Percentiles rank a stretch among this genome's conserved stretches.
These are phyloP conservation scores for Coniochaeta sp. DNA, from an alignment of 2,329 filamentous ascomycete genomes.

Conservation along the genomic window DNA sequence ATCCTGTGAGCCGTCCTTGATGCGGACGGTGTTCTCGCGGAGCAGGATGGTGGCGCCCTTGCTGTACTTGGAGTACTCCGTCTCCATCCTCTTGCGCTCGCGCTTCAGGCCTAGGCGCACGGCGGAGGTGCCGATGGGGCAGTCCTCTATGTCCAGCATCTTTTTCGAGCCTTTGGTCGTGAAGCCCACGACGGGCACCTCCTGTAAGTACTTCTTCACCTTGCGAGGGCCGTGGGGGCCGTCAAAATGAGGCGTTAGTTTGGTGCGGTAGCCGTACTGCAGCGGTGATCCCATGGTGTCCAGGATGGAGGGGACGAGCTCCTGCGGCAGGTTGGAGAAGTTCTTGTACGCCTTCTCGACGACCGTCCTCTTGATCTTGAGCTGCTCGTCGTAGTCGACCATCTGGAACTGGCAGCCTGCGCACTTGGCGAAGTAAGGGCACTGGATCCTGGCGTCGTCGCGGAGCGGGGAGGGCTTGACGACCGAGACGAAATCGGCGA, in stretches of 20 bases:
- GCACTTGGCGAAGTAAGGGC: slow-evolving; percentile 81
- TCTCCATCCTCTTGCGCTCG: slow-evolving; percentile 69
- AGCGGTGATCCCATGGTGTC: slow-evolving; percentile 88
- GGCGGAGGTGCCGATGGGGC: slow-evolving; percentile 85
- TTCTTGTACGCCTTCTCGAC: slow-evolving; percentile 88
- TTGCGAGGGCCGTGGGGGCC: slow-evolving; percentile 53
- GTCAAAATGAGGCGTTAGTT: slow-evolving; percentile 94
- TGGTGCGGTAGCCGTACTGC: slow-evolving; percentile 91
- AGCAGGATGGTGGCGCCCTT: slow-evolving; percentile 83
- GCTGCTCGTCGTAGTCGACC: slow-evolving; percentile 81
- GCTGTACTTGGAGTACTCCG: slow-evolving; percentile 64
- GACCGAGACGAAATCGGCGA: slow-evolving; percentile 78
- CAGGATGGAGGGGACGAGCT: slow-evolving; percentile 65
- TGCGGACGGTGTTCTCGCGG: slow-evolving; percentile 73
- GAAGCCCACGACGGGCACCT: slow-evolving; percentile 79
- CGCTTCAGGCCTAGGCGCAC: slow-evolving; percentile 71
- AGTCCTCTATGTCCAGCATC: slow-evolving; percentile 94
- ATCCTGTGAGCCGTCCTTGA: too few species aligned
- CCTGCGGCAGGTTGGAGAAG: slow-evolving; percentile 76
- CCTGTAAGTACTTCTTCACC: slow-evolving; percentile 47
- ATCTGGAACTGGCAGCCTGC: slow-evolving; percentile 97
- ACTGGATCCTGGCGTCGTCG: slow-evolving; percentile 69
- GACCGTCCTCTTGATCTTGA: slow-evolving; percentile 75
- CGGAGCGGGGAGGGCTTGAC: slow-evolving; percentile 66
- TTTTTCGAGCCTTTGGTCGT: slow-evolving; percentile 74